A percentile compares a stretch with the other conserved stretches of the same genome.
Evolutionary conservation across 73 alveolate genomes (phyloP).

Genomic region (Tetrahymena elliotti): DNA sequence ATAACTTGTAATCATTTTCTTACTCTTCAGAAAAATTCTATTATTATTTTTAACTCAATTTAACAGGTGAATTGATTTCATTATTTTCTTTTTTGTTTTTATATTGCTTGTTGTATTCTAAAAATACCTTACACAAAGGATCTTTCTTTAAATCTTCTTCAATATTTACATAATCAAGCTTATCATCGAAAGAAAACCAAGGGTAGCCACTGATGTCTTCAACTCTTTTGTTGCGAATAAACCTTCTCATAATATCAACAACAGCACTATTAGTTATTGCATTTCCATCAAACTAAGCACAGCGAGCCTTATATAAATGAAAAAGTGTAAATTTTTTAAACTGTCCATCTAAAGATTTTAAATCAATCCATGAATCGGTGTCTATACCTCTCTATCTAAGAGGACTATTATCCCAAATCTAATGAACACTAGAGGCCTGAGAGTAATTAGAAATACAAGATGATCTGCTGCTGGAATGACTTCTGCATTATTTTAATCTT

Average conservation of each 20-base stretch:
- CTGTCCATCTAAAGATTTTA: not conserved
- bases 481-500: not conserved
- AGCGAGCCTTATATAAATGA: not conserved
- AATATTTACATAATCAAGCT: not conserved
- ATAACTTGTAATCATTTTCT: not conserved
- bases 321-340: not conserved
- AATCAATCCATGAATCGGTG: not conserved
- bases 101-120: not conserved
- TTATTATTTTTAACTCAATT: not conserved
- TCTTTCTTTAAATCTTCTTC: not conserved
- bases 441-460: not conserved
- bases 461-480: not conserved
- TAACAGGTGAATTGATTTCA: not conserved
- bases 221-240: not conserved
- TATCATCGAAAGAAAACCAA: not conserved
- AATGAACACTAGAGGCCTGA: not conserved
- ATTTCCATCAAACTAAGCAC: not conserved
- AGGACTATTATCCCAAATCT: not conserved
- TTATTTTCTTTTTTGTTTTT: not conserved
- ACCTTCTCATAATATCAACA: not conserved
- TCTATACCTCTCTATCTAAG: not conserved
- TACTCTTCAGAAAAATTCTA: too few relatives aligned
- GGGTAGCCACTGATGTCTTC: not conserved
- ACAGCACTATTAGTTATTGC: not conserved
- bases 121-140: not conserved